Conservation (phyloP, 179 eudicot genomes). For the Drosera spatulata region DNA sequence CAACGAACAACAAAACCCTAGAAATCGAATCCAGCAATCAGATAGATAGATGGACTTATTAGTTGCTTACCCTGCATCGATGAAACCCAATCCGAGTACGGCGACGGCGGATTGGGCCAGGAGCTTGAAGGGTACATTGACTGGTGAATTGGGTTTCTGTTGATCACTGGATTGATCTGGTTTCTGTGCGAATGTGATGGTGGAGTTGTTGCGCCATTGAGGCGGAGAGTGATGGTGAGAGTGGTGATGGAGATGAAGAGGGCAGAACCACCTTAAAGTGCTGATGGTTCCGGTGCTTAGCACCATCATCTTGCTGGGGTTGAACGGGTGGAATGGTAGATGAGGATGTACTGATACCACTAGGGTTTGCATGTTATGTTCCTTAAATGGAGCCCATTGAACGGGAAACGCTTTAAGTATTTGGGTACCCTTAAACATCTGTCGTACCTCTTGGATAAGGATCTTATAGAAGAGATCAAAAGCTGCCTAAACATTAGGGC, state of each 20-base stretch:
- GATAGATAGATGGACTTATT: neutral
- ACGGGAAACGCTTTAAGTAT: too few relatives aligned
- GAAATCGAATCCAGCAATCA: neutral
- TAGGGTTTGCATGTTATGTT: too few relatives aligned
- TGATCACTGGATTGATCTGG: neutral
- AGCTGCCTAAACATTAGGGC: too few relatives aligned
- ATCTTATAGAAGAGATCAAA: too few relatives aligned
- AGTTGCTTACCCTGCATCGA: constrained; percentile 9
- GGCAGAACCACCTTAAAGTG: neutral
- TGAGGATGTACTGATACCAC: too few relatives aligned
- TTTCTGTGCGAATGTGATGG: neutral
- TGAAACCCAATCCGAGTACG: constrained; percentile 4
- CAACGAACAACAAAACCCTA: neutral
- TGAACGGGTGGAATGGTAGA: too few relatives aligned
- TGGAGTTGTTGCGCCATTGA: neutral
- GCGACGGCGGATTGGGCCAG: constrained; percentile 8
- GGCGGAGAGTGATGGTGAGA: neutral
- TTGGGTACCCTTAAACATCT: too few relatives aligned
- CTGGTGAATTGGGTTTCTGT: neutral
- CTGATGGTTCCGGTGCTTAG: too few relatives aligned
- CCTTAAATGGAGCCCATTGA: too few relatives aligned
- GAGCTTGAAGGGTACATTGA: constrained; percentile 3
- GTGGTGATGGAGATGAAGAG: neutral
- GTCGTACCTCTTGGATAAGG: too few relatives aligned
- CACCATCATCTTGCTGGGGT: too few relatives aligned